Percentiles rank a stretch among this genome's conserved stretches.
Conservation (phyloP, 306 rosid genomes). For the Hippophae gyantsensis region DNA sequence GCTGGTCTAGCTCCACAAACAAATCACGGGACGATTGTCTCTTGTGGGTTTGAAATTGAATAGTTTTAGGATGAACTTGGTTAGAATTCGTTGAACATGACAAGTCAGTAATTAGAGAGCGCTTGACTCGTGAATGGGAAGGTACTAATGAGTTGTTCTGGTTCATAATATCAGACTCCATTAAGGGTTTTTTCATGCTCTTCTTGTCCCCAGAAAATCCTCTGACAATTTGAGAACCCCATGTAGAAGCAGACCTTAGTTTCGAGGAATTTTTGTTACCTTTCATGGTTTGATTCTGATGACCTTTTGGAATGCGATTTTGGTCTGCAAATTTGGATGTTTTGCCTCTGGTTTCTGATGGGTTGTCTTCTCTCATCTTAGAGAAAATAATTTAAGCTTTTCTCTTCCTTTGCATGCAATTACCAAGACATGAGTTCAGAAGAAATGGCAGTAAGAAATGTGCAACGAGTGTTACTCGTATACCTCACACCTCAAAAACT, state of each 20-base stretch:
- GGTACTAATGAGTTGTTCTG: constrained; percentile 44
- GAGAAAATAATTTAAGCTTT: background rate
- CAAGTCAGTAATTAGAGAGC: constrained; percentile 73
- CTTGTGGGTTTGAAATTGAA: constrained; percentile 53
- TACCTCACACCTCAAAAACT: constrained; percentile 7
- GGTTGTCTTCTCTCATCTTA: constrained; percentile 77
- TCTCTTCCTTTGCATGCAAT: background rate
- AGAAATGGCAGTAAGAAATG: background rate
- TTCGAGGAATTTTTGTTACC: constrained; percentile 38
- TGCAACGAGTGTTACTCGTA: constrained; percentile 12
- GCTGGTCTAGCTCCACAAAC: constrained; percentile 78
- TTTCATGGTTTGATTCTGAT: constrained; percentile 40
- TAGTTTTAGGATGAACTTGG: constrained; percentile 63
- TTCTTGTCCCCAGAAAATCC: constrained; percentile 73
- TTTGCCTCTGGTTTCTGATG: constrained; percentile 52
- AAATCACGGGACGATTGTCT: constrained; percentile 88
- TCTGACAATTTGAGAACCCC: constrained; percentile 94
- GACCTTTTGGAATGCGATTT: constrained; percentile 63
- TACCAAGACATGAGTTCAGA: background rate
- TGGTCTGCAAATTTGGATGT: constrained; percentile 58
- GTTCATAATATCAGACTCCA: constrained; percentile 31
- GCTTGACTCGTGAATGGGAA: constrained; percentile 57
- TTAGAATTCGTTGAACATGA: constrained; percentile 47
- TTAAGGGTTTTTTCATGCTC: constrained; percentile 43
- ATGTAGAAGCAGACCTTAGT: constrained; percentile 58